Percentiles rank a stretch among this genome's conserved stretches.
phyloP scores from a whole-genome alignment of 2,329 filamentous ascomycete genomes.

The Exophiala alcalophila region DNA sequence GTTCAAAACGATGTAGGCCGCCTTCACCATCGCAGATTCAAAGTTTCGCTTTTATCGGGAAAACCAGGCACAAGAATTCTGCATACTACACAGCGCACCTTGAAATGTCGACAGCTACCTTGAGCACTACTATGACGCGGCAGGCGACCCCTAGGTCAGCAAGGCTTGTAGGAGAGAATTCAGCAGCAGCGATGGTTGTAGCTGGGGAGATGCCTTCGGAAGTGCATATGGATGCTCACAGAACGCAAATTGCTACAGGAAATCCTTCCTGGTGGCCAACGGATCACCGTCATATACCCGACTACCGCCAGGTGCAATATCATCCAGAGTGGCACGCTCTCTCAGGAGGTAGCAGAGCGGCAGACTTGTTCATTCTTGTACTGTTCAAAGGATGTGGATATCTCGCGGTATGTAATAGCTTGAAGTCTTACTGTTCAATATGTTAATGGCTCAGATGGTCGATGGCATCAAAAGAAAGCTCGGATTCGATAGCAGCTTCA shows the following conservation, averaged over 20 bases:
- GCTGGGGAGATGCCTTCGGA: constrained; percentile 4
- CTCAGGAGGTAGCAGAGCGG: constrained; percentile 1
- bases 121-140: too few relatives aligned
- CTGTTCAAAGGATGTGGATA: constrained; percentile 7
- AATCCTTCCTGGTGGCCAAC: constrained; percentile 48
- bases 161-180: background rate
- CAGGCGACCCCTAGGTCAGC: too few relatives aligned
- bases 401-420: background rate
- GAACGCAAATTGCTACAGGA: constrained; percentile 14
- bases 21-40: too few relatives aligned
- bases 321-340: constrained; percentile 12
- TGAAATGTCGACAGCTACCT: constrained; percentile 5
- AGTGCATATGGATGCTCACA: background rate
- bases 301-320: constrained; percentile 40
- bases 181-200: constrained; percentile 6
- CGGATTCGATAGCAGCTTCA: constrained; percentile 3
- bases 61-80: too few relatives aligned
- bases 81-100: too few relatives aligned
- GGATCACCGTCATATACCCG: constrained; percentile 48
- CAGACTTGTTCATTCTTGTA: constrained; percentile 2
- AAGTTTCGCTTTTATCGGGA: too few relatives aligned
- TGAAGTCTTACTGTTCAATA: background rate
- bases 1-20: too few relatives aligned
- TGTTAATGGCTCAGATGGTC: constrained; percentile 2
- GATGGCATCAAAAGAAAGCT: constrained; percentile 5